phyloP scores from a whole-genome alignment of 495 filamentous ascomycete genomes.

The Hypoxylon rickii region DNA sequence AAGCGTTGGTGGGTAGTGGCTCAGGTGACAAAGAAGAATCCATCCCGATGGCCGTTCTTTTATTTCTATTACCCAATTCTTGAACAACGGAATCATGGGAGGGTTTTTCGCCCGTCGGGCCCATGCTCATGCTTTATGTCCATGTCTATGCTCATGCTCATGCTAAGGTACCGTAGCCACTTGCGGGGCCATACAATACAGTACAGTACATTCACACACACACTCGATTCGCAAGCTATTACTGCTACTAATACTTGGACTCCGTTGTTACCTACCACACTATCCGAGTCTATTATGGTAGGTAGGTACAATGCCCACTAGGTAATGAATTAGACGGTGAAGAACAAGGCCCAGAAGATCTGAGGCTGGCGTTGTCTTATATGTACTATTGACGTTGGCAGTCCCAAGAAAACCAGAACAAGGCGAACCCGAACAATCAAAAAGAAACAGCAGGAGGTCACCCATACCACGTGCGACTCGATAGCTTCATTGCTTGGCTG shows the following conservation, averaged over 20 bases:
- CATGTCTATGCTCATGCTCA: no score
- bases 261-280: no score
- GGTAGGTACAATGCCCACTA: slow-evolving; percentile 18
- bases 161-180: slow-evolving; percentile 24
- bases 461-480: slow-evolving; percentile 21
- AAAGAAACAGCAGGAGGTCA: slow-evolving; percentile 1
- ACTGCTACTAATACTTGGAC: no score
- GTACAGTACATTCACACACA: not conserved
- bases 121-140: no score
- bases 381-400: slow-evolving; percentile 25
- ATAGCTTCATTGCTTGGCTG: slow-evolving; percentile 31
- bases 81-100: slow-evolving; percentile 37
- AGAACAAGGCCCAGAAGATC: slow-evolving; percentile 12
- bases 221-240: slow-evolving; percentile 2
- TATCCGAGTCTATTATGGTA: no score
- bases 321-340: slow-evolving; percentile 29
- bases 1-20: slow-evolving; percentile 37
- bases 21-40: slow-evolving; percentile 46
- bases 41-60: slow-evolving; percentile 33
- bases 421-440: no score
- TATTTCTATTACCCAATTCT: slow-evolving; percentile 48
- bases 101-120: no score
- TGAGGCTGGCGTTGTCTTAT: not conserved
- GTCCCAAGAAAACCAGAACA: slow-evolving; percentile 3
- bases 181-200: slow-evolving; percentile 9